Conservation (phyloP, 768 basidiomycete species). For the Amanita muscaria region DNA sequence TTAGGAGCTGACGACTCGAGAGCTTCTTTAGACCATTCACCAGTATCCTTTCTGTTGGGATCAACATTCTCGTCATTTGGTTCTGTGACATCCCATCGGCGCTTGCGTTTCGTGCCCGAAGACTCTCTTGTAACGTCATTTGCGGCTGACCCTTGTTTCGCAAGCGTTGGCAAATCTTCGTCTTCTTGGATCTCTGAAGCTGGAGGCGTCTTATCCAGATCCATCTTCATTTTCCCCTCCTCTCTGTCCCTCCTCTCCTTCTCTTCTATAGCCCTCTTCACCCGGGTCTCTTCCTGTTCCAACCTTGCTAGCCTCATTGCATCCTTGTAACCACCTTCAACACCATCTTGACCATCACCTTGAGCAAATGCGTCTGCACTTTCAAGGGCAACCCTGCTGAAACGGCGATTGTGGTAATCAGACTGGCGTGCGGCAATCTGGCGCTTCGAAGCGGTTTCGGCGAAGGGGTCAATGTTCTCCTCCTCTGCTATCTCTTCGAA, state of each 20-base stretch:
- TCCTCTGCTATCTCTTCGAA: conserved; percentile 92
- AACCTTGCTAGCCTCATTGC: conserved; percentile 87
- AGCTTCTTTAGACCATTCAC: conserved; percentile 72
- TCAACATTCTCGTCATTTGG: conserved; percentile 57
- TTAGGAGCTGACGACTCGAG: conserved; percentile 70
- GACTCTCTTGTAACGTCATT: conserved; percentile 23
- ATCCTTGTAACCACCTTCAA: conserved; percentile 90
- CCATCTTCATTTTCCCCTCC: conserved; percentile 69
- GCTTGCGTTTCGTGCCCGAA: conserved; percentile 57
- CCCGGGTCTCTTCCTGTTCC: conserved; percentile 88
- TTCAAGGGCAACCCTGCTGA: conserved; percentile 74
- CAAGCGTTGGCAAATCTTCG: conserved; percentile 56
- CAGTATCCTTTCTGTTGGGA: conserved; percentile 47
- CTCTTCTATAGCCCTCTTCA: conserved; percentile 79
- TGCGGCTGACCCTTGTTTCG: conserved; percentile 30
- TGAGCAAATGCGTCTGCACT: conserved; percentile 73
- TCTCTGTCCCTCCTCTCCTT: conserved; percentile 75
- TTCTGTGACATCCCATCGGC: conserved; percentile 72
- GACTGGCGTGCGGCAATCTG: conserved; percentile 92
- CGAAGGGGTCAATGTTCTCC: conserved; percentile 86
- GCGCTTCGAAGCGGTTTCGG: conserved; percentile 85
- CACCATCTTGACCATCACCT: conserved; percentile 57
- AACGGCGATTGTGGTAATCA: conserved; percentile 91
- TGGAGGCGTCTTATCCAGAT: conserved; percentile 88
- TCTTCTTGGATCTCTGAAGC: conserved; percentile 70